Evolutionary conservation across 1,284 basidiomycete genomes (phyloP).

Genomic region (Cryptococcus neoformans): DNA sequence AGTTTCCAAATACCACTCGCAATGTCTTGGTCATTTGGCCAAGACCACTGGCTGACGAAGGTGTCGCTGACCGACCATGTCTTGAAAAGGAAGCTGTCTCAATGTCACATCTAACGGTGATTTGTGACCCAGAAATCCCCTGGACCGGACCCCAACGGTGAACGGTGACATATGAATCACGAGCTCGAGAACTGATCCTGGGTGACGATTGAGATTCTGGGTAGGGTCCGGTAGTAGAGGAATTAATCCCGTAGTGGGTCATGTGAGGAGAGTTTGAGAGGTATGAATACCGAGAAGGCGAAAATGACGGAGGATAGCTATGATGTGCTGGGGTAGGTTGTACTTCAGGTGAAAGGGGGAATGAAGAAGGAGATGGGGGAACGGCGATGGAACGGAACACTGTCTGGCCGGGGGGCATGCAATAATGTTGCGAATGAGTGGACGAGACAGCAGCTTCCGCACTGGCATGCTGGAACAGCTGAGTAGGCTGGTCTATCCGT

Average conservation of each 20-base stretch:
- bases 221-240: background rate
- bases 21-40: conserved; percentile 18
- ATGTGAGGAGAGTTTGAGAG: conserved; percentile 9
- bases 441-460: no score
- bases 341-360: background rate
- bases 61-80: conserved; percentile 6
- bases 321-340: background rate
- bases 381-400: background rate
- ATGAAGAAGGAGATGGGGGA: conserved; percentile 1
- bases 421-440: no score
- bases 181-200: no score
- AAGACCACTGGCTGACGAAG: background rate
- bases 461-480: no score
- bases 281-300: conserved; percentile 1
- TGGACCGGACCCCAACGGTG: conserved; percentile 25
- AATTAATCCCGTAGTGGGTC: background rate
- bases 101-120: conserved; percentile 34
- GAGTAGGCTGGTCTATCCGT: no score
- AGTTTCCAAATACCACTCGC: conserved; percentile 31
- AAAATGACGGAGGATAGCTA: background rate
- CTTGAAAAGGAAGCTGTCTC: conserved; percentile 12
- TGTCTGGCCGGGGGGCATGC: background rate
- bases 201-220: background rate
- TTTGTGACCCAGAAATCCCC: conserved; percentile 27
- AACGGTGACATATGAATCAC: conserved; percentile 13